These are phyloP conservation scores for Dothistroma pini DNA, from an alignment of 2,329 filamentous ascomycete genomes.

Conservation along the genomic window DNA sequence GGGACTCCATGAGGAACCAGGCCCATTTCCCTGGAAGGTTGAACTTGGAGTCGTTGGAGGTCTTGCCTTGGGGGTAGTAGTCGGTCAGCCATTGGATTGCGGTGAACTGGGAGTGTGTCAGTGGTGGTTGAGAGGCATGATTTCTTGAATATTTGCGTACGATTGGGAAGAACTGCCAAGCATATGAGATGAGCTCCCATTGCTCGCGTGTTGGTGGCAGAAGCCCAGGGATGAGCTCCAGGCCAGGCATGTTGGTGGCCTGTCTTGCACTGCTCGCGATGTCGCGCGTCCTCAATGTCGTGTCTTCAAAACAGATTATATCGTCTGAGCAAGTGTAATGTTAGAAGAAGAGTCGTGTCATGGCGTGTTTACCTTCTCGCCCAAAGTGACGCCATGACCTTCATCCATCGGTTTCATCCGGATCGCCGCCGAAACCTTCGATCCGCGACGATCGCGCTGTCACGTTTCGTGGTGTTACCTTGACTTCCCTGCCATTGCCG, in stretches of 20 bases:
- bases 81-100: conserved; percentile 70
- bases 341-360: conserved; percentile 1
- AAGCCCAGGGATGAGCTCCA: conserved; percentile 44
- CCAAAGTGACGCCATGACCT: not conserved
- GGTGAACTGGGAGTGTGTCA: conserved; percentile 55
- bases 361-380: conserved; percentile 1
- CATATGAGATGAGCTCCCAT: conserved; percentile 45
- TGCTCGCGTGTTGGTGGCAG: conserved; percentile 50
- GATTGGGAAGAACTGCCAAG: conserved; percentile 51
- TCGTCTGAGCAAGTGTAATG: not conserved
- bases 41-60: conserved; percentile 66
- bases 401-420: not conserved
- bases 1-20: conserved; percentile 85
- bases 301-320: not conserved
- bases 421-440: not conserved
- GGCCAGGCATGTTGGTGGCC: conserved; percentile 27
- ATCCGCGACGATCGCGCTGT: not conserved
- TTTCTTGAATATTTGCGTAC: conserved; percentile 33
- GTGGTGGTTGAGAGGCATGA: conserved; percentile 6
- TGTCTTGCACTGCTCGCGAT: not conserved
- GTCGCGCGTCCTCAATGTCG: not conserved
- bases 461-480: not conserved
- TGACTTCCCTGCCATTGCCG: conserved; percentile 2
- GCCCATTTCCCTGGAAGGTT: conserved; percentile 87
- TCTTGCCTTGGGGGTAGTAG: conserved; percentile 92